Evolutionary conservation across 208 protist species (phyloP), one percentile per base, ranked within the genome.

Genomic region (Herpetomonas tarakana): DNA sequence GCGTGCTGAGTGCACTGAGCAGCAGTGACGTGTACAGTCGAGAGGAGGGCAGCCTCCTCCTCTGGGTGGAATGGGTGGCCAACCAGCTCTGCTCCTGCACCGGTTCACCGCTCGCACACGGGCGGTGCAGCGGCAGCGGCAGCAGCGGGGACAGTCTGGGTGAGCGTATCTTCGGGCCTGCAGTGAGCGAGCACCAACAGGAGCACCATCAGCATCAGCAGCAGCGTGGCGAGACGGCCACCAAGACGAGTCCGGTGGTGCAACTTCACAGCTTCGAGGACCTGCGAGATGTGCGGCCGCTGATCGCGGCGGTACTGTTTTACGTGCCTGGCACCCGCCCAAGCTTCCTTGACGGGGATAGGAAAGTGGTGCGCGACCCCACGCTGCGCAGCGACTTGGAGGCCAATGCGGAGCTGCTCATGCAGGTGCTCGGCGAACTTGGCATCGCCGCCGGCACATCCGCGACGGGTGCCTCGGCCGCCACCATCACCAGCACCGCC

Each of bases 21-120:
- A 62, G 64, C 26, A 94, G 85, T 68, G 95, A 97, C 76, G 64
- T 97, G 14, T 97, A 95, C 76, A 94, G 84, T 52, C 26, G 76
- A 14, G 62, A 87, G 35, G 94, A 98, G 71, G 67, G 68, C 35
- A 28, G 94, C 22, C 69, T 98, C 24, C 73, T 98, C 38, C 66
- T 74, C 18, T 98, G 93, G 92, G 45, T 91, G 16, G 25, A 49
- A 18, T 49, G 44, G 44, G 44, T 22, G 16, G 44, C 19, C 9
- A 12, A 49, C 44, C 44, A 18, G 11, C 19, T 49, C 19, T 22
- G 44, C 44, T 7, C 4, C 19, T 4, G 4, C 3, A 7, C 3
- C 16, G 19, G 16, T 11, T 49, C 44, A 4, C 44, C 9, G 19
- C 16, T 49, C 4, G 16, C 3, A 7, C 6, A 22, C 16, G 16